Evolutionary conservation across 2,329 filamentous ascomycete species (phyloP).

Genomic region (Biscogniauxia marginata): DNA sequence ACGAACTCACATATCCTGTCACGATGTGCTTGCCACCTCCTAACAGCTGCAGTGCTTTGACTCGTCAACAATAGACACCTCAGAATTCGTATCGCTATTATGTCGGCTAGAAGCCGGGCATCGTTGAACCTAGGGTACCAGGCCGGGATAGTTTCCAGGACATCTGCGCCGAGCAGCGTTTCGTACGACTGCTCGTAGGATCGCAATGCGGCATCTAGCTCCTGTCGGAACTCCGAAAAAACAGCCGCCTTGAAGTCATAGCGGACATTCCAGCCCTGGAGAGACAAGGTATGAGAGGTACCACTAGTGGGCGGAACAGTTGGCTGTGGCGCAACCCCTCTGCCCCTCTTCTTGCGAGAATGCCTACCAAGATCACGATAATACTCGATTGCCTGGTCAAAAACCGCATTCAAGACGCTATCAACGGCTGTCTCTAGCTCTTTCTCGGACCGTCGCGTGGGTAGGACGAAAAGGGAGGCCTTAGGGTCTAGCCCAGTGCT

Average conservation of each 20-base stretch:
- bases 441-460: conserved; percentile 66
- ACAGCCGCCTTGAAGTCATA: conserved; percentile 93
- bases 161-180: conserved; percentile 73
- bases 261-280: conserved; percentile 86
- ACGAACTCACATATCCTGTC: conserved; percentile 73
- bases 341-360: conserved; percentile 80
- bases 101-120: conserved; percentile 81
- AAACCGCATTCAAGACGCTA: conserved; percentile 69
- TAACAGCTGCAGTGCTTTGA: conserved; percentile 75
- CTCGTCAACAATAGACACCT: conserved; percentile 80
- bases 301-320: conserved; percentile 79
- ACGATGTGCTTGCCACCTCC: conserved; percentile 77
- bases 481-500: conserved; percentile 80
- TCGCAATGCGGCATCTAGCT: conserved; percentile 82
- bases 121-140: conserved; percentile 93
- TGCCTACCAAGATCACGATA: conserved; percentile 95
- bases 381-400: conserved; percentile 78
- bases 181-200: conserved; percentile 89
- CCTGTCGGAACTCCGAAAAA: conserved; percentile 89
- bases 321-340: conserved; percentile 74
- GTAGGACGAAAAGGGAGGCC: conserved; percentile 76
- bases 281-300: conserved; percentile 81
- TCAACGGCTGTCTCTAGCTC: conserved; percentile 74
- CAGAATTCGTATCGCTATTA: conserved; percentile 75
- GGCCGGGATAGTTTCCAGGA: conserved; percentile 83